A percentile compares a stretch with the other conserved stretches of the same genome.
Conservation (phyloP, 495 filamentous ascomycete species). For the Cetradonia linearis region DNA sequence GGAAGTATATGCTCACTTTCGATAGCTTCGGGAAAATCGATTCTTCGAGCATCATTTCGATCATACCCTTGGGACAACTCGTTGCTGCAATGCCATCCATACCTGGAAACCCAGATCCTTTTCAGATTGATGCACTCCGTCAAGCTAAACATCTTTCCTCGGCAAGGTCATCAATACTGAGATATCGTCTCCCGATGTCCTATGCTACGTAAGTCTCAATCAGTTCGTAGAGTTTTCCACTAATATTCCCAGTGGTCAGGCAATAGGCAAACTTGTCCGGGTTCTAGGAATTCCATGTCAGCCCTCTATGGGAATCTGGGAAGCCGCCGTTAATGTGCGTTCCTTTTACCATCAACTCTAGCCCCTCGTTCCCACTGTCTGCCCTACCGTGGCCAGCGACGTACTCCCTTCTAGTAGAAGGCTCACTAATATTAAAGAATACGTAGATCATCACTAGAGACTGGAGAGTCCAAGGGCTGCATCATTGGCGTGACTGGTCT, state of each 20-base stretch:
- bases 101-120: not conserved
- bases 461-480: not conserved
- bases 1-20: not conserved
- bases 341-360: too few relatives aligned
- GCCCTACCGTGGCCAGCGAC: too few relatives aligned
- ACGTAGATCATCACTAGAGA: not conserved
- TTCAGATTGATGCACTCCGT: not conserved
- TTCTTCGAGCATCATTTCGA: not conserved
- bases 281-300: not conserved
- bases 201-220: too few relatives aligned
- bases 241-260: too few relatives aligned
- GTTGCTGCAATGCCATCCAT: not conserved
- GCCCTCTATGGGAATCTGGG: not conserved
- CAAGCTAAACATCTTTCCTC: not conserved
- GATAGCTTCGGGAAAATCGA: not conserved
- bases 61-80: not conserved
- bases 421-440: too few relatives aligned
- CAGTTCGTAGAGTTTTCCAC: too few relatives aligned
- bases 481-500: not conserved
- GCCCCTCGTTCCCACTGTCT: too few relatives aligned
- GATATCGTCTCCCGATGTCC: not conserved
- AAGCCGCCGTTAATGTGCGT: not conserved
- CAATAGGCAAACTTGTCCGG: not conserved
- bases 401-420: too few relatives aligned
- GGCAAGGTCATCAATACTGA: not conserved